Evolutionary conservation across 2,329 filamentous ascomycete genomes (phyloP).

Genomic region (Incumbomyces lentus): DNA sequence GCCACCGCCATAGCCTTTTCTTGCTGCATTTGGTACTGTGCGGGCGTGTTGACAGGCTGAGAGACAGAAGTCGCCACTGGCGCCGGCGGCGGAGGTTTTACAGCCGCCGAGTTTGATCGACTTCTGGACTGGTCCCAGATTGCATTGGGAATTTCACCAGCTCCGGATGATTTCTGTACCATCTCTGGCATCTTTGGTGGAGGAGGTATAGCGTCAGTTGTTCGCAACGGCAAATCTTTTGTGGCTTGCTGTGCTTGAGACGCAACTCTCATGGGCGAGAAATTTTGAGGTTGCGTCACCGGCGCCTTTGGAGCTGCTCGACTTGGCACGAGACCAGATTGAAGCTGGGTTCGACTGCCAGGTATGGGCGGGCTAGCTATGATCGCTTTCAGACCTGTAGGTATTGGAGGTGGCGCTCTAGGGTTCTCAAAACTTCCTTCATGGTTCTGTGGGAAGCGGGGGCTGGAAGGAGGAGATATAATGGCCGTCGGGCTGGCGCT

Average conservation of each 20-base stretch:
- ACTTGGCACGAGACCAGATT: conserved; percentile 56
- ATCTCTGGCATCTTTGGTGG: conserved; percentile 9
- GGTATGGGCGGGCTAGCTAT: conserved; percentile 33
- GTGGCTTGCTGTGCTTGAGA: conserved; percentile 22
- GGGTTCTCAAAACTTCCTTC: conserved; percentile 97
- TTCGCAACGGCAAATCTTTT: conserved; percentile 9
- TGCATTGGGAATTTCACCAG: conserved; percentile 1
- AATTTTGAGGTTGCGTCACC: conserved; percentile 28
- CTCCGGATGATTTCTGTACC: not conserved
- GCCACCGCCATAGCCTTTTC: conserved; percentile 72
- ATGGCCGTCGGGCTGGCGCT: conserved; percentile 44
- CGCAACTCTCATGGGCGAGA: conserved; percentile 32
- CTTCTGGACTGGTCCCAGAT: conserved; percentile 41
- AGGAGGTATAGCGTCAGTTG: not conserved
- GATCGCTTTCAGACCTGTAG: conserved; percentile 39
- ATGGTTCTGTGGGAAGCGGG: conserved; percentile 78
- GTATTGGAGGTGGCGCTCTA: conserved; percentile 80
- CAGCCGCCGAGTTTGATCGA: conserved; percentile 50
- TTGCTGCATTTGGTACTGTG: conserved; percentile 58
- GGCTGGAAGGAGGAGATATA: conserved; percentile 70
- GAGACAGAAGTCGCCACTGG: not conserved
- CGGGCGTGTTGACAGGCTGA: conserved; percentile 28
- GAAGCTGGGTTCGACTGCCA: conserved; percentile 16
- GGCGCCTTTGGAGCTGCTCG: conserved; percentile 85
- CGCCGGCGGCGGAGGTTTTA: conserved; percentile 10